Percentiles rank a stretch among this genome's conserved stretches.
Evolutionary conservation across 345 rosid species (phyloP).

Genomic region (Camelina neglecta): DNA sequence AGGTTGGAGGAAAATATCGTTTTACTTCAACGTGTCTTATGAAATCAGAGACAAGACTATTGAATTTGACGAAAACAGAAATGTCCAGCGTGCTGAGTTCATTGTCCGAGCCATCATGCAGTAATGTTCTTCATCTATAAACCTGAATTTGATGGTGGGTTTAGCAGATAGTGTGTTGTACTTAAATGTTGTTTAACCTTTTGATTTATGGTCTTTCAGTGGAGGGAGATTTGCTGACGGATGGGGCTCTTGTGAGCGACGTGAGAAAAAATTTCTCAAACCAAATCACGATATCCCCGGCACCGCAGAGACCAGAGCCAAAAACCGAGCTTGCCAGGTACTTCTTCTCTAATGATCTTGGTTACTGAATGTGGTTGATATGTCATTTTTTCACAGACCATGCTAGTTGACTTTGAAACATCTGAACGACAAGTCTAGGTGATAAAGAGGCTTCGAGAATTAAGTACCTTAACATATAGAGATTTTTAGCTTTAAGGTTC

Average conservation of each 20-base stretch:
- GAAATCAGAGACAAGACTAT: conserved; percentile 91
- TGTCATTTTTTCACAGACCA: neutral
- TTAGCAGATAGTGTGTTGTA: conserved; percentile 1
- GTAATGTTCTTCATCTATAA: conserved; percentile 53
- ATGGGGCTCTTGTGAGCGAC: conserved; percentile 95
- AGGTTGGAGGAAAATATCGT: conserved; percentile 99
- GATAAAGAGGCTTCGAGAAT: too few relatives aligned
- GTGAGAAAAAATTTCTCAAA: conserved; percentile 80
- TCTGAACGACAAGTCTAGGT: too few relatives aligned
- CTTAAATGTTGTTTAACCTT: conserved; percentile 1
- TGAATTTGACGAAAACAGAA: conserved; percentile 84
- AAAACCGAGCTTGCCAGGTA: conserved; percentile 95
- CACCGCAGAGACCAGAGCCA: conserved; percentile 96
- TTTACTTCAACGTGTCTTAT: conserved; percentile 85
- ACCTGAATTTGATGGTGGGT: neutral
- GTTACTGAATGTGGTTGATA: neutral
- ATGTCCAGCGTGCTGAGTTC: conserved; percentile 95
- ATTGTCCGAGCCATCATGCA: conserved; percentile 88
- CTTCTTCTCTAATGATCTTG: too few relatives aligned
- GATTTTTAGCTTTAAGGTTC: conserved; percentile 5
- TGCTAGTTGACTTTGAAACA: too few relatives aligned
- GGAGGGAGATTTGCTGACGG: conserved; percentile 92
- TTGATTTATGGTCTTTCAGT: conserved; percentile 42
- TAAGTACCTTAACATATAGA: too few relatives aligned
- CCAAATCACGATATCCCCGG: conserved; percentile 94